Evolutionary conservation across 306 rosid species (phyloP).

Genomic region (Inga leiocalycina): DNA sequence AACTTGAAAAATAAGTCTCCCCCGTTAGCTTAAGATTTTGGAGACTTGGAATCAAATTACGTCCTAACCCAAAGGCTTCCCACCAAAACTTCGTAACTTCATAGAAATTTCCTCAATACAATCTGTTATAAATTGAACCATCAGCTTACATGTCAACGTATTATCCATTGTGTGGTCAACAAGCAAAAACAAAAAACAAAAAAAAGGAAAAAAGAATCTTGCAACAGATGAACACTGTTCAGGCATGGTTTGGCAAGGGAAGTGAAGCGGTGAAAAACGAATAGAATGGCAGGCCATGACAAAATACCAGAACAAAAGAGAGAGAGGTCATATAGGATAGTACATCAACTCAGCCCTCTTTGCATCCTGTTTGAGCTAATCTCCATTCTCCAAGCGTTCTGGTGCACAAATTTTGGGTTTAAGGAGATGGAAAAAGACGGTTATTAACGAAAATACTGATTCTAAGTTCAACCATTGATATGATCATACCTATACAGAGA

Average conservation of each 20-base stretch:
- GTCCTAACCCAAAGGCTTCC: not conserved
- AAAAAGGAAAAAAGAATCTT: not conserved
- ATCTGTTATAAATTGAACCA: constrained; percentile 4
- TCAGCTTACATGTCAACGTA: constrained; percentile 19
- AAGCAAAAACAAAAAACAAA: not conserved
- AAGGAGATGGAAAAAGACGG: not conserved
- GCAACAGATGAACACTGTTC: not conserved
- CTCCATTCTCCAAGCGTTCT: constrained; percentile 33
- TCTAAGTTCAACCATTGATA: constrained; percentile 3
- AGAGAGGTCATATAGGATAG: not conserved
- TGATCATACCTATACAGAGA: constrained; percentile 43
- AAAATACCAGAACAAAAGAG: too few relatives aligned
- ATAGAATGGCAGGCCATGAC: constrained; percentile 6
- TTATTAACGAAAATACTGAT: constrained; percentile 13
- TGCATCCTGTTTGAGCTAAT: constrained; percentile 20
- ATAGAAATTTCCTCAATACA: not conserved
- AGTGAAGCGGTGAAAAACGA: constrained; percentile 23
- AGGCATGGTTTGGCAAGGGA: not conserved
- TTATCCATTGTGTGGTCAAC: constrained; percentile 11
- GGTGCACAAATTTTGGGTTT: constrained; percentile 29
- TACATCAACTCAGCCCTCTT: constrained; percentile 12
- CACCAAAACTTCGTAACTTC: not conserved
- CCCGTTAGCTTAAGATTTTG: not conserved
- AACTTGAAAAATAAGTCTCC: not conserved
- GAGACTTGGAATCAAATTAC: not conserved